Conservation (phyloP, 1,284 basidiomycete species). For the Fistulina hepatica region DNA sequence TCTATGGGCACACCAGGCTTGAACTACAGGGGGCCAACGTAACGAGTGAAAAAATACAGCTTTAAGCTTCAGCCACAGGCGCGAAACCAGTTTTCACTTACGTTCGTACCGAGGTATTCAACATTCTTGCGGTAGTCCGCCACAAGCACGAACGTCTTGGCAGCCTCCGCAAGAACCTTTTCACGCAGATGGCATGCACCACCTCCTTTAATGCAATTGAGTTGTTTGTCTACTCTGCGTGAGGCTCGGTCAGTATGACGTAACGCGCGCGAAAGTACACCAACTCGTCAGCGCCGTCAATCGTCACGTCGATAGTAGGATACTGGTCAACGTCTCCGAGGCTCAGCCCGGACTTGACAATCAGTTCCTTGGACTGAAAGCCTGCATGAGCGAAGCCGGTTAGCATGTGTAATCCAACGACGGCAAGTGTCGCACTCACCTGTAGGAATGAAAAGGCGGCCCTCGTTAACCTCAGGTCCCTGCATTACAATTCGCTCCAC, state of each 20-base stretch:
- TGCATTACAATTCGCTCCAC: conserved; percentile 91
- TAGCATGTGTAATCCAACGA: not conserved
- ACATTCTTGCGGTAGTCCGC: conserved; percentile 95
- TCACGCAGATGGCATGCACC: conserved; percentile 96
- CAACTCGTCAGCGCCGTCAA: conserved; percentile 96
- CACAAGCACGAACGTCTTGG: conserved; percentile 78
- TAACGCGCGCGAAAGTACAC: conserved; percentile 18
- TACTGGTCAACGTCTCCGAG: conserved; percentile 93
- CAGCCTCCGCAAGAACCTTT: conserved; percentile 95
- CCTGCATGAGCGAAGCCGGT: conserved; percentile 34
- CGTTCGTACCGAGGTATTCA: conserved; percentile 71
- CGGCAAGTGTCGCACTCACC: conserved; percentile 32
- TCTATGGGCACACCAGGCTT: conserved; percentile 89
- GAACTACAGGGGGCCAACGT: conserved; percentile 44
- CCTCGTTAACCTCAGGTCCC: conserved; percentile 65
- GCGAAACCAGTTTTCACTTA: conserved; percentile 29
- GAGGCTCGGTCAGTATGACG: conserved; percentile 4
- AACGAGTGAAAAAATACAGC: conserved; percentile 1
- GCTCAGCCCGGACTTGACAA: conserved; percentile 69
- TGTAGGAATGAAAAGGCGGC: conserved; percentile 84
- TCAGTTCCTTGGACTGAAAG: conserved; percentile 94
- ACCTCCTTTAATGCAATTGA: conserved; percentile 97
- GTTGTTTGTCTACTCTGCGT: conserved; percentile 73
- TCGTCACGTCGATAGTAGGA: conserved; percentile 85
- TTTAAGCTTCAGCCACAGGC: not conserved